Base-by-base conservation (phyloP, 371 early-diverging fungal species). In the Choanephora cucurbitarum region DNA sequence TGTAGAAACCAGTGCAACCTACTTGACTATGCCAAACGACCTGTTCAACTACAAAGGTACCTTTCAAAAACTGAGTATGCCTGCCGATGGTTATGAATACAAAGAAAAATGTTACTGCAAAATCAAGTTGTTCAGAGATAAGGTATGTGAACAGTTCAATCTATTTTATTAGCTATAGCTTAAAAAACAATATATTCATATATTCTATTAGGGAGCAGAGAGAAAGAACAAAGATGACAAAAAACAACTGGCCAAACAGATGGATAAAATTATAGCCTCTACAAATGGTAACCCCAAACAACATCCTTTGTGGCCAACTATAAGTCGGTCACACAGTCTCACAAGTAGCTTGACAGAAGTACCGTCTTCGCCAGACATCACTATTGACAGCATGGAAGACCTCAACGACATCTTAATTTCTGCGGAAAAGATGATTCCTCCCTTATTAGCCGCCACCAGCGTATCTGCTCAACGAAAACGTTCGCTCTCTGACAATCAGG, bases 111-210 rank as follows among this genome's bases (percentile, higher is more conserved):
- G 83, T 39, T 91, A 73, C 49, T 82, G 86, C 15, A 84, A 85
- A 55, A 77, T 91, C 44, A 89, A 90, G 60, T 56, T 91, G 31
- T 92, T 92, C 61, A 72, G 92, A 33, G 92, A 92, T 55, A 92
- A 91, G 78, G 86, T 83, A 73, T 58, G 6, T 3, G 15, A 15
- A 32, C 7, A 45, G n/a, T n/a, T n/a, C n/a, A n/a, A n/a, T n/a
- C n/a, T n/a, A n/a, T n/a, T n/a, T n/a, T n/a, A n/a, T n/a, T 47
- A 79, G 78, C n/a, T n/a, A n/a, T n/a, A n/a, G n/a, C n/a, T n/a
- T n/a, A n/a, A n/a, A n/a, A n/a, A n/a, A n/a, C n/a, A n/a, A 5
- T 18, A 5, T 8, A 21, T 32, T 3, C 37, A 34, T 13, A 7
- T 14, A 15, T 55, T 49, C 32, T 13, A 22, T 21, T 47, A 80